phyloP scores from a whole-genome alignment of 257 asterid genomes.

The Capsicum baccatum region DNA sequence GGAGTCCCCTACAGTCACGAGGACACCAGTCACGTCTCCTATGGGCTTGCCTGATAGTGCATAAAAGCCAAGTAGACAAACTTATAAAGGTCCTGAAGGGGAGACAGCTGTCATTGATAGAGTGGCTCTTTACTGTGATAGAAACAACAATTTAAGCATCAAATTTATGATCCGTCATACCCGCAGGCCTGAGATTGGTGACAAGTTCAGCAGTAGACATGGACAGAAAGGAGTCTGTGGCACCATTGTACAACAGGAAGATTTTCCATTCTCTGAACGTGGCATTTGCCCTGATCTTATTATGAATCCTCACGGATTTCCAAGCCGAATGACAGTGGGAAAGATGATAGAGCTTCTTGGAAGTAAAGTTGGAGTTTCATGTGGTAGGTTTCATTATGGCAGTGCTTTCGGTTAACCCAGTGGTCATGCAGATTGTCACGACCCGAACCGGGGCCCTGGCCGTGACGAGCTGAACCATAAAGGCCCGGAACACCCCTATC shows the following conservation, averaged over 20 bases:
- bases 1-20: conserved; percentile 66
- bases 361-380: too few relatives aligned
- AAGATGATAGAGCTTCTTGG: too few relatives aligned
- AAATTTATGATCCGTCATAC: conserved; percentile 92
- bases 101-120: conserved; percentile 82
- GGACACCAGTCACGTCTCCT: conserved; percentile 37
- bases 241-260: conserved; percentile 91
- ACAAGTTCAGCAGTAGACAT: conserved; percentile 97
- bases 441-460: too few relatives aligned
- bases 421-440: too few relatives aligned
- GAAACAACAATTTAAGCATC: conserved; percentile 60
- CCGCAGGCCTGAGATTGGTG: conserved; percentile 99
- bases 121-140: conserved; percentile 79
- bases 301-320: conserved; percentile 96
- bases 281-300: conserved; percentile 97
- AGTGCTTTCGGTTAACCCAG: too few relatives aligned
- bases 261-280: conserved; percentile 94
- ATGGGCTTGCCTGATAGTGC: conserved; percentile 62
- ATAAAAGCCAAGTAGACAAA: conserved; percentile 59
- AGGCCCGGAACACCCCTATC: too few relatives aligned
- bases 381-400: too few relatives aligned
- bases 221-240: conserved; percentile 99
- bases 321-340: too few relatives aligned
- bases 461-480: too few relatives aligned
- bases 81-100: conserved; percentile 79